A percentile compares a stretch with the other conserved stretches of the same genome.
Conservation (phyloP, 805 yeast genomes). For the Metschnikowia shivogae region DNA sequence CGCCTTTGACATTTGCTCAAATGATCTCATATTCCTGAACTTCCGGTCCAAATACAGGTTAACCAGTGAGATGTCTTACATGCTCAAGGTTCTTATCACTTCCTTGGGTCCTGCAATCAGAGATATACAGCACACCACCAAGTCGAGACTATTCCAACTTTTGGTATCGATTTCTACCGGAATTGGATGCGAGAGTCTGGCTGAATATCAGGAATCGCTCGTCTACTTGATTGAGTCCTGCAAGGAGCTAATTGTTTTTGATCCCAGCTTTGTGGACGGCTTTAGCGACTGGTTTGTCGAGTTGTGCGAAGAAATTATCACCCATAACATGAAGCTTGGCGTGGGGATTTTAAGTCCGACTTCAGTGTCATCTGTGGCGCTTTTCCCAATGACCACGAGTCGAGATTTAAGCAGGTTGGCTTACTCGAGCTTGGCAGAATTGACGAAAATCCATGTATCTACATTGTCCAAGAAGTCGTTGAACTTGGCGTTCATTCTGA, state of each 20-base stretch:
- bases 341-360: conserved; percentile 29
- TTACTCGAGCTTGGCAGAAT: conserved; percentile 55
- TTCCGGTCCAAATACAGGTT: conserved; percentile 31
- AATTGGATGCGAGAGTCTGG: conserved; percentile 27
- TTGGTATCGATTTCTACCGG: conserved; percentile 28
- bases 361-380: conserved; percentile 35
- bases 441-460: conserved; percentile 26
- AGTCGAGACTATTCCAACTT: conserved; percentile 23
- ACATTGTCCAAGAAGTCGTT: conserved; percentile 44
- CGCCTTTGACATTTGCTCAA: conserved; percentile 36
- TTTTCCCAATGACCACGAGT: conserved; percentile 46
- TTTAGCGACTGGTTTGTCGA: conserved; percentile 28
- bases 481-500: conserved; percentile 56
- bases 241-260: conserved; percentile 38
- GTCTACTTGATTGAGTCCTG: conserved; percentile 24
- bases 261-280: conserved; percentile 31
- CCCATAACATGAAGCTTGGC: conserved; percentile 35
- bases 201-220: conserved; percentile 26
- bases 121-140: conserved; percentile 18
- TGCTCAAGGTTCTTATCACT: conserved; percentile 31
- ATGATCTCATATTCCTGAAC: conserved; percentile 30
- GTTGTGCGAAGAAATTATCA: conserved; percentile 24
- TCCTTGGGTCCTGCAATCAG: conserved; percentile 37
- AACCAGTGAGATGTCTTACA: conserved; percentile 20
- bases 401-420: conserved; percentile 39